Base-by-base conservation (phyloP, 1,284 basidiomycete genomes). In the Neolentinus lepideus region DNA sequence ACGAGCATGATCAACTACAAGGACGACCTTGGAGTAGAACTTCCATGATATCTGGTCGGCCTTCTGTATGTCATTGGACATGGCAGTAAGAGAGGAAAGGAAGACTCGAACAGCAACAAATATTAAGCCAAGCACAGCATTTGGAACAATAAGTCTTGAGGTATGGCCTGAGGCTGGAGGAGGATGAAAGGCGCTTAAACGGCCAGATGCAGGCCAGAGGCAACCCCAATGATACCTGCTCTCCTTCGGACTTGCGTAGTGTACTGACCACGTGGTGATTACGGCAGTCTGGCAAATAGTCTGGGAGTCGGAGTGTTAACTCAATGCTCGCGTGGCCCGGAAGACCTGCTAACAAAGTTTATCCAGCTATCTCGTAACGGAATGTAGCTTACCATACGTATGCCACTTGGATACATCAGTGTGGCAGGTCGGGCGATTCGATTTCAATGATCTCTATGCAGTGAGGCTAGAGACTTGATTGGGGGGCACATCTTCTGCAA, bases 31-130 rank as follows among this genome's bases (percentile, higher is more conserved):
- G 55, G 82, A 79, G 72, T 88, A 90, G 70, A 89, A 83, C 66
- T 84, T 82, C 69, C 85, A 81, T 55, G 85, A 84, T 66, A 91
- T 90, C 76, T 90, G 87, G 78, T 91, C 87, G 60, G 87, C 84
- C 75, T 83, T 89, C 69, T 80, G 79, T 62, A 72, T 76, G 69
- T 85, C 81, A 77, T 77, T 76, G 65, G 70, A 71, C 71, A 72
- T 73, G 65, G 71, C 69, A 58, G 55, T 54, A n/a, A 43, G 38
- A 43, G 38, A 43, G 16, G 38, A 43, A 43, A 21, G 38, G 47
- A 24, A 19, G 43, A 50, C 25, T 31, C 16, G 27, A 31, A 16
- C 24, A 25, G 22, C 11, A 24, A 25, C 27, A 26, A 11, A 46
- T 25, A 25, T 50, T 50, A 25, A 9, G 14, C 16, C 47, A 50